Percentiles rank a stretch among this genome's conserved stretches.
phyloP scores from a whole-genome alignment of 208 protist species.

The Naegleria fowleri region DNA sequence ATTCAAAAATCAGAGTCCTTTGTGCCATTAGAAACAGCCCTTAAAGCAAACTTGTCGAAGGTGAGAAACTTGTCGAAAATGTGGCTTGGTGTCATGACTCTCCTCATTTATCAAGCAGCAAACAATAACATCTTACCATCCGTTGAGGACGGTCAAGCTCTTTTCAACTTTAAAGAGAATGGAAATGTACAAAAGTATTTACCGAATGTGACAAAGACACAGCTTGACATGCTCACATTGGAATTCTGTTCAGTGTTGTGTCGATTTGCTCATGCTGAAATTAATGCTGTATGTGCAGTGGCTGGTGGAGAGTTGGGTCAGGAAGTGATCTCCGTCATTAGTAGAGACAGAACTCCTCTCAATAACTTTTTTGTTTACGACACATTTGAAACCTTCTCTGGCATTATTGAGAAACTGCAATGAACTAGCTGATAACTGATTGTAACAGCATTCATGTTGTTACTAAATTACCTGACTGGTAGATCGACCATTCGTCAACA shows the following conservation, averaged over 20 bases:
- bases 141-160: background rate
- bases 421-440: no score
- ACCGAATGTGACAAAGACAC: background rate
- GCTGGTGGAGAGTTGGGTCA: constrained; percentile 40
- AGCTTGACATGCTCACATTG: background rate
- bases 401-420: constrained; percentile 9
- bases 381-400: constrained; percentile 26
- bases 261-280: background rate
- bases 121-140: background rate
- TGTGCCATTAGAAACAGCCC: background rate
- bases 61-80: background rate
- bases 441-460: no score
- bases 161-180: background rate
- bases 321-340: constrained; percentile 41
- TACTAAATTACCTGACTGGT: no score
- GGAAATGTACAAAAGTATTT: background rate
- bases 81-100: background rate
- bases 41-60: background rate
- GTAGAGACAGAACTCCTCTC: constrained; percentile 32
- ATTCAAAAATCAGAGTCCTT: background rate
- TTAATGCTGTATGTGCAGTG: constrained; percentile 42
- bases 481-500: no score
- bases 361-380: constrained; percentile 49
- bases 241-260: background rate
- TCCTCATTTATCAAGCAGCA: background rate